phyloP scores from a whole-genome alignment of 2,329 filamentous ascomycete species.

The Cercospora sesami region DNA sequence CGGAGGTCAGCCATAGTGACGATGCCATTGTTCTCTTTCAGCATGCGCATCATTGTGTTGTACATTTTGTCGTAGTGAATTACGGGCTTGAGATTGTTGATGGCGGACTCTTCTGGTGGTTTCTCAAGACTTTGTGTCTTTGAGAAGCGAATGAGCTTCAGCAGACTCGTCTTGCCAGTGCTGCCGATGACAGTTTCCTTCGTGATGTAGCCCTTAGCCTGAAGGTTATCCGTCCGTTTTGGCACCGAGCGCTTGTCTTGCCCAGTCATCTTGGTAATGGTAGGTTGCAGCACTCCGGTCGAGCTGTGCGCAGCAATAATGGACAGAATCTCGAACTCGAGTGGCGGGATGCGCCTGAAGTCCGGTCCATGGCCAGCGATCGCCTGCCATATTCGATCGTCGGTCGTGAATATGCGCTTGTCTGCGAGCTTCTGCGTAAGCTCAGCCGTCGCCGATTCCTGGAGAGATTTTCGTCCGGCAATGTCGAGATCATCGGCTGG shows the following conservation, averaged over 20 bases:
- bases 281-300: constrained; percentile 59
- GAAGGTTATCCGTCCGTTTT: constrained; percentile 58
- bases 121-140: constrained; percentile 26
- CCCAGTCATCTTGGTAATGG: constrained; percentile 55
- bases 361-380: constrained; percentile 62
- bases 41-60: constrained; percentile 49
- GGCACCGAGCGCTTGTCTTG: constrained; percentile 68
- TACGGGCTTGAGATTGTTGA: constrained; percentile 24
- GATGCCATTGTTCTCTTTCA: constrained; percentile 52
- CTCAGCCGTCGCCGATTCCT: constrained; percentile 16
- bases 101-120: constrained; percentile 6
- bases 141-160: constrained; percentile 53
- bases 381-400: constrained; percentile 60
- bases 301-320: constrained; percentile 58
- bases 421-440: constrained; percentile 15
- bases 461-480: constrained; percentile 32
- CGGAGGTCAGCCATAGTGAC: constrained; percentile 57
- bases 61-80: constrained; percentile 53
- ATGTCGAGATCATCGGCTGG: constrained; percentile 42
- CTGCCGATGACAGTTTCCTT: constrained; percentile 54
- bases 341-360: constrained; percentile 52
- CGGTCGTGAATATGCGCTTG: constrained; percentile 52
- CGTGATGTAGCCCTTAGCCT: constrained; percentile 61
- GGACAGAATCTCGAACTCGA: constrained; percentile 59
- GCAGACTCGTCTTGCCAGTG: constrained; percentile 57